phyloP scores from a whole-genome alignment of 192 early-diverging fungal species.

The Coemansia guatemalensis region DNA sequence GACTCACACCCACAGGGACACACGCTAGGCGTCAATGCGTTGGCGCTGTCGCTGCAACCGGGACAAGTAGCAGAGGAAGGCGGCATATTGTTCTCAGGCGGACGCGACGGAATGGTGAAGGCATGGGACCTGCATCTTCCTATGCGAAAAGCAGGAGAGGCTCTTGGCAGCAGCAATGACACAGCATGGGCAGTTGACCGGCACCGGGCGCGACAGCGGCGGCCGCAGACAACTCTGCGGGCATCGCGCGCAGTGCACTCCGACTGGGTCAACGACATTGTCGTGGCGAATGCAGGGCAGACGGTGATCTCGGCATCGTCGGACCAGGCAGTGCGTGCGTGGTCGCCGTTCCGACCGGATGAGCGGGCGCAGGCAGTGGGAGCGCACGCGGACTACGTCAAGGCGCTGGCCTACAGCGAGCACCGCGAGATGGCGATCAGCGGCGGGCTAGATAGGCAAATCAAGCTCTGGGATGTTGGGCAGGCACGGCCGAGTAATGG shows the following conservation, averaged over 20 bases:
- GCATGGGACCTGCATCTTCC: conserved; percentile 73
- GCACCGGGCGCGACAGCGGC: conserved; percentile 22
- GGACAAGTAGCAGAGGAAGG: conserved; percentile 22
- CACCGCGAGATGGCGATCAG: conserved; percentile 77
- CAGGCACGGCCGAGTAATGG: conserved; percentile 50
- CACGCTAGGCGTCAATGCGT: conserved; percentile 81
- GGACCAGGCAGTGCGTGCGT: conserved; percentile 82
- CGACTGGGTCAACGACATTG: conserved; percentile 97
- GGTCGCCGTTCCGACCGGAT: conserved; percentile 46
- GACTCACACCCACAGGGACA: conserved; percentile 56
- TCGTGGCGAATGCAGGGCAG: conserved; percentile 22
- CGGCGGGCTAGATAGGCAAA: conserved; percentile 86
- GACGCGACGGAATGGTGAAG: conserved; percentile 84
- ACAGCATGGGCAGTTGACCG: conserved; percentile 29
- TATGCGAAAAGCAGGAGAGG: conserved; percentile 1
- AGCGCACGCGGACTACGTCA: conserved; percentile 90
- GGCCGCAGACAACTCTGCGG: conserved; percentile 63
- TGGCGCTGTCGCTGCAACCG: conserved; percentile 58
- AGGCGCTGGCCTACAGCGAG: conserved; percentile 77
- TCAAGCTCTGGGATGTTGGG: conserved; percentile 89
- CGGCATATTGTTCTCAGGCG: conserved; percentile 83
- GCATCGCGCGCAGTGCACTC: conserved; percentile 78
- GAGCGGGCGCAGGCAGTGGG: conserved; percentile 60
- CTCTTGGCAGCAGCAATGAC: not conserved
- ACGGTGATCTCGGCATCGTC: conserved; percentile 86